A percentile compares a stretch with the other conserved stretches of the same genome.
Evolutionary conservation across 495 filamentous ascomycete genomes (phyloP).

Genomic region (Penicillium egyptiacum): DNA sequence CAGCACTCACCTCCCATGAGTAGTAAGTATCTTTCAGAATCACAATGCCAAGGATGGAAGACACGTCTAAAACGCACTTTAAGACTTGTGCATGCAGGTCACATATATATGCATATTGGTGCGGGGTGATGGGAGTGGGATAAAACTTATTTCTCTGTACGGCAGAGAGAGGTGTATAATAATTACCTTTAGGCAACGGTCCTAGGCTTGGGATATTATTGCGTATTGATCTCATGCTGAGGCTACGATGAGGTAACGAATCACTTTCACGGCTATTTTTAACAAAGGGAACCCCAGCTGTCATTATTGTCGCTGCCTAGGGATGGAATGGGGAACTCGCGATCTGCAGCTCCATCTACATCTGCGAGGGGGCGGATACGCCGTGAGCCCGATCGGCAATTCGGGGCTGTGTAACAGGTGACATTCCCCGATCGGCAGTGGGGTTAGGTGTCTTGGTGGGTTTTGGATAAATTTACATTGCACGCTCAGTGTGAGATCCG

Average conservation of each 20-base stretch:
- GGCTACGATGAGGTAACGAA: neutral
- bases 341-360: neutral
- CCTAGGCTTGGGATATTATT: neutral
- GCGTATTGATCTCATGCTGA: neutral
- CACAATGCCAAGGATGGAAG: too few relatives aligned
- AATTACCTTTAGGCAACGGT: neutral
- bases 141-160: neutral
- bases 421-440: constrained; percentile 3
- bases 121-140: neutral
- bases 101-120: neutral
- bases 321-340: neutral
- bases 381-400: constrained; percentile 1
- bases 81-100: too few relatives aligned
- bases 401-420: constrained; percentile 3
- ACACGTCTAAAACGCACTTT: too few relatives aligned
- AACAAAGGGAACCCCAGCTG: neutral
- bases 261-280: neutral
- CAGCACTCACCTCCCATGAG: too few relatives aligned
- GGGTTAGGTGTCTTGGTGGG: neutral
- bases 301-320: neutral
- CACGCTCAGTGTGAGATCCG: neutral
- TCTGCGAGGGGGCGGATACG: constrained; percentile 4
- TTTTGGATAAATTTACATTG: neutral
- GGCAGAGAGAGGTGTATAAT: neutral
- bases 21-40: too few relatives aligned